Conservation (phyloP, 1,284 basidiomycete species). For the Anthracocystis panici-leucophaei region DNA sequence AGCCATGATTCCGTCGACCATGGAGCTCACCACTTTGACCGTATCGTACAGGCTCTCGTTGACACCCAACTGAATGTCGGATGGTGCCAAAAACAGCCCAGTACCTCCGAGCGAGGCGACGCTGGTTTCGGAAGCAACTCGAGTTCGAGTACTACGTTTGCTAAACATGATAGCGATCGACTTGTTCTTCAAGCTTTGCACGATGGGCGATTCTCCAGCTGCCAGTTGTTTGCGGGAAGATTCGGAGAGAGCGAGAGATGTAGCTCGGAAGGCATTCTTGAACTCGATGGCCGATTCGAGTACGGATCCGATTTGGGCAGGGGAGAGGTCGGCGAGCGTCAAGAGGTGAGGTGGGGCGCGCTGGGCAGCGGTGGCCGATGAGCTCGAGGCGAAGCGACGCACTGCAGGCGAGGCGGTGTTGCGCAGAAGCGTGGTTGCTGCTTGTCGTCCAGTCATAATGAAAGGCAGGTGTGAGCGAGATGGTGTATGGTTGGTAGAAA, state of each 20-base stretch:
- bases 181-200: conserved; percentile 79
- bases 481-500: conserved; percentile 9
- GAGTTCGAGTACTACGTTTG: conserved; percentile 92
- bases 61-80: conserved; percentile 95
- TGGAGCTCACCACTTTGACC: conserved; percentile 83
- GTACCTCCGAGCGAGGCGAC: conserved; percentile 74
- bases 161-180: conserved; percentile 89
- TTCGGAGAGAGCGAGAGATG: conserved; percentile 70
- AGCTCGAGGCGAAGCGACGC: conserved; percentile 36
- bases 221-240: conserved; percentile 42
- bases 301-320: conserved; percentile 77
- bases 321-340: conserved; percentile 84
- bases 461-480: not conserved
- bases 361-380: conserved; percentile 9
- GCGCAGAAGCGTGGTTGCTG: conserved; percentile 18
- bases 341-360: conserved; percentile 72
- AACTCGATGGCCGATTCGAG: conserved; percentile 76
- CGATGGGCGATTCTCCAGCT: conserved; percentile 38
- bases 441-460: conserved; percentile 34
- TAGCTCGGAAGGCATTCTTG: conserved; percentile 75
- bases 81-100: conserved; percentile 89
- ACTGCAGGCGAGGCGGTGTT: conserved; percentile 5
- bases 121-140: conserved; percentile 85
- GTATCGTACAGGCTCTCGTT: conserved; percentile 90
- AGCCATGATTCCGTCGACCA: conserved; percentile 97